phyloP scores from a whole-genome alignment of 495 filamentous ascomycete genomes.

The Antarctomyces pellizariae region DNA sequence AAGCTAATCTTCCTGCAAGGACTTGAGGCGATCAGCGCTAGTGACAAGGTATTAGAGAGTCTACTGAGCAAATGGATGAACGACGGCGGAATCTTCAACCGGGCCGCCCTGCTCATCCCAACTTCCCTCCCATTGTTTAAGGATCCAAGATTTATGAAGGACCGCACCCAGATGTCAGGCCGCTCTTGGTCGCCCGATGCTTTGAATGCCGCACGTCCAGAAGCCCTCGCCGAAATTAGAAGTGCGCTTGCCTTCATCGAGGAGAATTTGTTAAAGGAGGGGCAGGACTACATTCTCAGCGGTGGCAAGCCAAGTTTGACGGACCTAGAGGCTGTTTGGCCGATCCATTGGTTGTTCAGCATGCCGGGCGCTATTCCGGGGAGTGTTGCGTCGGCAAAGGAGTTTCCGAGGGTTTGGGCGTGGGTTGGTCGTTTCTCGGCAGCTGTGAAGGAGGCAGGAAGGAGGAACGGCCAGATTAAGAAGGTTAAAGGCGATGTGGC shows the following conservation, averaged over 20 bases:
- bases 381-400: conserved; percentile 14
- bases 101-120: conserved; percentile 23
- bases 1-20: too few species aligned
- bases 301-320: conserved; percentile 21
- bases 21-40: too few species aligned
- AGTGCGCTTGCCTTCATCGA: conserved; percentile 25
- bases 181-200: conserved; percentile 13
- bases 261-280: conserved; percentile 26
- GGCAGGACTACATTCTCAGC: conserved; percentile 29
- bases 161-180: conserved; percentile 22
- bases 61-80: conserved; percentile 21
- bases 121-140: conserved; percentile 21
- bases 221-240: conserved; percentile 22
- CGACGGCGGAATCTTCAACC: conserved; percentile 24
- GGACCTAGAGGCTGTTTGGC: conserved; percentile 39
- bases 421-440: conserved; percentile 30
- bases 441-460: conserved; percentile 9
- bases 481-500: conserved; percentile 26
- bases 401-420: conserved; percentile 27
- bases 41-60: conserved; percentile 13
- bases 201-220: conserved; percentile 16
- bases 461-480: conserved; percentile 10
- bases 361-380: conserved; percentile 22
- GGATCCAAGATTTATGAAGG: conserved; percentile 25
- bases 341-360: conserved; percentile 30